These are phyloP conservation scores for Geranium incanum DNA, from an alignment of 441 rosid genomes.

Conservation along the genomic window DNA sequence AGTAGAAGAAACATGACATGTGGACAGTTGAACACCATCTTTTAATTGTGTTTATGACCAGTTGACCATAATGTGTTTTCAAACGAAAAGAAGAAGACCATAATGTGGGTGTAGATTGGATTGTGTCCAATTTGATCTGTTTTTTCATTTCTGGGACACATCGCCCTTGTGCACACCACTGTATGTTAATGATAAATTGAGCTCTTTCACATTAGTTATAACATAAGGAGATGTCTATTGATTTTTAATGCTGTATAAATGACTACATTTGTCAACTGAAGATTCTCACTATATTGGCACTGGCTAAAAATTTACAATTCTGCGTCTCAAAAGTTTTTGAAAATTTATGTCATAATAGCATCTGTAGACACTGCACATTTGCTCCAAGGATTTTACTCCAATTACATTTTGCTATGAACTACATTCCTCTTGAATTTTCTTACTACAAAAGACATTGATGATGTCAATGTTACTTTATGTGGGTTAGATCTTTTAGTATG, in stretches of 20 bases:
- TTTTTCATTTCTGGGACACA: background rate
- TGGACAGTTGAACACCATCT: no score
- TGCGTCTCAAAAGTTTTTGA: background rate
- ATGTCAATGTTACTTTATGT: background rate
- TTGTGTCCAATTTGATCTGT: background rate
- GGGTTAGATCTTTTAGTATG: background rate
- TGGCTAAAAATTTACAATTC: background rate
- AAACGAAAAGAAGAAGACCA: no score
- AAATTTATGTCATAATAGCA: background rate
- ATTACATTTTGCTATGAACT: background rate
- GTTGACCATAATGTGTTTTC: background rate
- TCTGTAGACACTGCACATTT: background rate
- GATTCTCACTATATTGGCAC: background rate
- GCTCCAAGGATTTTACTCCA: background rate
- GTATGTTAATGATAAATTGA: background rate
- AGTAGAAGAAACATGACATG: background rate
- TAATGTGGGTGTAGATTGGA: background rate
- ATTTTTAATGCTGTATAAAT: background rate
- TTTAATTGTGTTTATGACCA: background rate
- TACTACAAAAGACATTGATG: background rate
- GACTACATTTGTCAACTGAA: background rate
- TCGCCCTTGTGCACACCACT: background rate
- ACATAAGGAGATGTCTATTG: background rate
- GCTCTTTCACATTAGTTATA: background rate
- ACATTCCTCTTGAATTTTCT: background rate